A percentile compares a stretch with the other conserved stretches of the same genome.
These are phyloP conservation scores for Achaetomiella virescens DNA, from an alignment of 495 filamentous ascomycete species.

Conservation along the genomic window DNA sequence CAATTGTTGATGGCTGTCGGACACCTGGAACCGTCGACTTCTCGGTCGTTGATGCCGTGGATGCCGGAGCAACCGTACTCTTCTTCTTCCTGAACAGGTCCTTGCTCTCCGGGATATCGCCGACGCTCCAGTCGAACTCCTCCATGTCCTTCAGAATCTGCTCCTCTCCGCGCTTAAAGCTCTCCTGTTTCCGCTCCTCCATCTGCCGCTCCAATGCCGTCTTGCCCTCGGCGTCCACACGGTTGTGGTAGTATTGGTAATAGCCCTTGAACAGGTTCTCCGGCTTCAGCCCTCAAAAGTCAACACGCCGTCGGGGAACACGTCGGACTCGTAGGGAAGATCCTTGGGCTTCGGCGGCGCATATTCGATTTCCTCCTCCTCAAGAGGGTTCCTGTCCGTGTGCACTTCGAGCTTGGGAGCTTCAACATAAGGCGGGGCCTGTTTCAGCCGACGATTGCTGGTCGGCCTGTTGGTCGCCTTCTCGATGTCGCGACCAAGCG, in stretches of 20 bases:
- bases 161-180: constrained; percentile 52
- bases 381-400: constrained; percentile 29
- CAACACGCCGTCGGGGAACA: constrained; percentile 54
- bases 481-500: constrained; percentile 35
- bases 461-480: constrained; percentile 37
- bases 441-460: constrained; percentile 30
- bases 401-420: constrained; percentile 41
- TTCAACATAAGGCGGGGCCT: constrained; percentile 40
- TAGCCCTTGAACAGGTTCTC: constrained; percentile 66
- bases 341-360: constrained; percentile 47
- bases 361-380: constrained; percentile 57
- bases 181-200: constrained; percentile 47
- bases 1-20: constrained; percentile 37
- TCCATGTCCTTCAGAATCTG: constrained; percentile 53
- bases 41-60: constrained; percentile 16
- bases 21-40: constrained; percentile 17
- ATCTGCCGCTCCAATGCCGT: constrained; percentile 55
- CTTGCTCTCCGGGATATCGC: constrained; percentile 31
- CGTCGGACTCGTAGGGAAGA: constrained; percentile 69
- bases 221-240: constrained; percentile 62
- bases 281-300: constrained; percentile 44
- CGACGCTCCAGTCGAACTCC: constrained; percentile 48
- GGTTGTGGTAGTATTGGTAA: constrained; percentile 57
- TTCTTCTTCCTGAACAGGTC: constrained; percentile 30
- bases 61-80: constrained; percentile 15